Conservation (phyloP, 2,329 filamentous ascomycete species). For the Xylaria arbuscula region DNA sequence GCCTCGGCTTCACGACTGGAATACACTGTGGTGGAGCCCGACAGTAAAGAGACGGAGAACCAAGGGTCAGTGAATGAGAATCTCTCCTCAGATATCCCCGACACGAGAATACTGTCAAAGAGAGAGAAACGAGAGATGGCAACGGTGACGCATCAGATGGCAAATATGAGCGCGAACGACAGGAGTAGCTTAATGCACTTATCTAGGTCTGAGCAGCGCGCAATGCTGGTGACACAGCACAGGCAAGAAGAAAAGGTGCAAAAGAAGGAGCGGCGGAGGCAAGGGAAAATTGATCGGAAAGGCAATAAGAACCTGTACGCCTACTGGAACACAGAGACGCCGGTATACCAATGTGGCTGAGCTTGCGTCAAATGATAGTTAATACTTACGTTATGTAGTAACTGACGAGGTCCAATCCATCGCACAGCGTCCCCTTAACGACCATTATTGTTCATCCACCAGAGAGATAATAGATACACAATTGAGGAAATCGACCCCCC, state of each 20-base stretch:
- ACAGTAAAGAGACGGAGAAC: slow-evolving; percentile 16
- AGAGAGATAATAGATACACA: no score
- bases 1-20: slow-evolving; percentile 35
- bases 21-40: slow-evolving; percentile 27
- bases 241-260: slow-evolving; percentile 41
- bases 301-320: slow-evolving; percentile 52
- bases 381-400: no score
- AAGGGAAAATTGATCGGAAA: slow-evolving; percentile 47
- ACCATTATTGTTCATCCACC: no score
- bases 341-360: slow-evolving; percentile 49
- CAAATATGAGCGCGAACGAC: slow-evolving; percentile 43
- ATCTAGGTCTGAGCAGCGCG: slow-evolving; percentile 40
- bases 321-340: slow-evolving; percentile 51
- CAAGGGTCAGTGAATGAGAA: slow-evolving; percentile 32
- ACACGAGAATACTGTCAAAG: slow-evolving; percentile 39
- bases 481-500: no score
- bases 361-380: neutral
- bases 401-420: neutral
- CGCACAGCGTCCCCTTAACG: no score
- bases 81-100: slow-evolving; percentile 18
- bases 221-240: slow-evolving; percentile 41
- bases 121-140: slow-evolving; percentile 41
- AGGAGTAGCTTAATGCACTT: slow-evolving; percentile 42
- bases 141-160: slow-evolving; percentile 37
- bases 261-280: slow-evolving; percentile 46